Base-by-base conservation (phyloP, 192 early-diverging fungal species). In the Coemansia sp. region DNA sequence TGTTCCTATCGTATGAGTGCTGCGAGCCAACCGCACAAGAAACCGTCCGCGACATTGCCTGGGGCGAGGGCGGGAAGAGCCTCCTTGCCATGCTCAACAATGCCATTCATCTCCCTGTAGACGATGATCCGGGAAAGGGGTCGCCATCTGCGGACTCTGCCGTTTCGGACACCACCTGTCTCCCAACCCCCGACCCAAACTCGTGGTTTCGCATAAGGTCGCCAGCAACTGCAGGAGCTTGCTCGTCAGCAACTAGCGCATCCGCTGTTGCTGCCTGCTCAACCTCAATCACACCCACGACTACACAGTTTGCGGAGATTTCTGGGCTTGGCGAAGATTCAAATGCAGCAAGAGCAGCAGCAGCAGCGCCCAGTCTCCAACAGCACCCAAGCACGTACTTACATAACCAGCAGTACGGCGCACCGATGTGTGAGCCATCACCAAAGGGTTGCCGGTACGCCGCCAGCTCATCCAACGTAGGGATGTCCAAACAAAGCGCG, bases 1-100 rank as follows among this genome's bases (percentile, higher is more conserved):
- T 79, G 41, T 79, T 79, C 22, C 67, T 79, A n/a, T 79, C 77
- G 2, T 62, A 70, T 52, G 77, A 79, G 57, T 79, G 77, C 77
- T 79, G 77, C 57, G 77, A 79, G 45, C 54, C 71, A 0, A 62
- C 40, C 27, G 67, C 72, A 14, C 77, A 74, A 58, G 77, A 79
- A 20, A 68, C 77, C 14, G 77, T 79, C 27, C 70, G 77, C 48
- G 77, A 79, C 37, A 65, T 79, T 44, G 77, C 77, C 33, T 79
- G 77, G 77, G 77, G 77, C n/a, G 77, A 79, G 57, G 77, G 77
- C 47, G 77, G 77, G 27, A 64, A 62, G 29, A 79, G 66, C 47
- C 67, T 79, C 2, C 57, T 79, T 25, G 53, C 67, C 31, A 64
- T 79, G 55, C 67, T 79, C 13, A 64, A 67, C 38, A 80, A 67